Base-by-base conservation (phyloP, 495 filamentous ascomycete species). In the Pseudoneurospora amorphoporcata region DNA sequence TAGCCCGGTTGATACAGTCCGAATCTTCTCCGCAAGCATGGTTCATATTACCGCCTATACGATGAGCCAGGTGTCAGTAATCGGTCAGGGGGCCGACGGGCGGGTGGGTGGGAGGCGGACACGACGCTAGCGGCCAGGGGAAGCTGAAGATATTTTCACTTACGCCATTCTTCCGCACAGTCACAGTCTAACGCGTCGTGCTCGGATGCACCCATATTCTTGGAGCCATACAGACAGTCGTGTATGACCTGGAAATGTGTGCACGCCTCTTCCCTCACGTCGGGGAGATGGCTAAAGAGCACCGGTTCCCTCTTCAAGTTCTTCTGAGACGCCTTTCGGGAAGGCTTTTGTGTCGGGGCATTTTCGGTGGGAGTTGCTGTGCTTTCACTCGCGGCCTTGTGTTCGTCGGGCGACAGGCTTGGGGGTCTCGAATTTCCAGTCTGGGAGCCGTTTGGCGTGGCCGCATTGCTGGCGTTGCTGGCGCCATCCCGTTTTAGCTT, bases 1-100 rank as follows among this genome's bases (percentile, higher is more conserved):
- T 98, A 70, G 92, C 91, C 79, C 96, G 93, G 80, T 99, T 99
- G 84, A 99, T 99, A 81, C 95, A 99, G 81, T 98, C 95, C 19
- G 95, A 98, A 82, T 98, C 94, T 74, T 96, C 93, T 45, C 93
- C 95, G 81, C 95, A 99, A 69, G 95, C 94, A 78, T 89, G 82
- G 83, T 99, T 99, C 81, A 84, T 75, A 81, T 85, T 73, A 83
- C 85, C 79, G 77, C 91, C 95, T 98, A 79, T 78, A 75, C 71
- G 72, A 42, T 41, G 43, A 16, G 68, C n/a, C 29, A 71, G 68
- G n/a, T 8, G 61, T 38, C 53, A 61, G 53, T 61, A 61, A 8
- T 35, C 53, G 53, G 73, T 76, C 68, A 71, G 70, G 71, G 69
- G 72, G 71, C 58, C 39, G 70, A 74, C 75, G 71, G 65, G 65